phyloP scores from a whole-genome alignment of 305 asterid species.

The Striga hermonthica region DNA sequence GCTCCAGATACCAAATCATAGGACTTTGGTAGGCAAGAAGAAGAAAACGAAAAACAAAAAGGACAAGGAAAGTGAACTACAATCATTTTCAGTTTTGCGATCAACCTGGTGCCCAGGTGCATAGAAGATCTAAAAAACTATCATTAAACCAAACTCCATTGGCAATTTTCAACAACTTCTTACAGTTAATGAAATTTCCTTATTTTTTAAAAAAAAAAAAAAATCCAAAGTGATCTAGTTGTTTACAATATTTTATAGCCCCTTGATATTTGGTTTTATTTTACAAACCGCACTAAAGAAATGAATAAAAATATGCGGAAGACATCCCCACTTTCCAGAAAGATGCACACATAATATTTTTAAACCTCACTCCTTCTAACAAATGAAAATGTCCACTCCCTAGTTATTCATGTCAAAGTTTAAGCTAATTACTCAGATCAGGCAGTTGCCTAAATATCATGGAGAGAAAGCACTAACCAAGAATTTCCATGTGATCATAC shows the following conservation, averaged over 20 bases:
- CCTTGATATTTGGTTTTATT: background rate
- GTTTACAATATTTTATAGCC: background rate
- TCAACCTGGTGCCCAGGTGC: too few species aligned
- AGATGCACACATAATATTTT: too few species aligned
- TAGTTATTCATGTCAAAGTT: constrained; percentile 8
- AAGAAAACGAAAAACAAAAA: too few species aligned
- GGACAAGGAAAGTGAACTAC: background rate
- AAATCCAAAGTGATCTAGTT: background rate
- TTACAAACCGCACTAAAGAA: background rate
- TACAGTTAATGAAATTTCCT: background rate
- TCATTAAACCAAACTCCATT: constrained; percentile 18
- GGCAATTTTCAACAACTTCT: constrained; percentile 12
- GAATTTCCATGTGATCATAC: too few species aligned
- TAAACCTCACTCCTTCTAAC: too few species aligned
- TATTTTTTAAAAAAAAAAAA: background rate
- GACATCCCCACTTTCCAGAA: too few species aligned
- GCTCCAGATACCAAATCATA: constrained; percentile 16
- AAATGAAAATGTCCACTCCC: background rate
- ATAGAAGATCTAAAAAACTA: too few species aligned
- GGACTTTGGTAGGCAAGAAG: constrained; percentile 19
- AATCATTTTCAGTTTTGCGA: constrained; percentile 15
- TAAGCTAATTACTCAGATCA: constrained; percentile 24
- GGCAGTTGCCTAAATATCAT: too few species aligned
- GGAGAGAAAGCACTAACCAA: too few species aligned
- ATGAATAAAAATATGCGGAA: too few species aligned